A percentile compares a stretch with the other conserved stretches of the same genome.
These are phyloP conservation scores for Fremontodendron californicum DNA, from an alignment of 345 rosid genomes.

Conservation along the genomic window DNA sequence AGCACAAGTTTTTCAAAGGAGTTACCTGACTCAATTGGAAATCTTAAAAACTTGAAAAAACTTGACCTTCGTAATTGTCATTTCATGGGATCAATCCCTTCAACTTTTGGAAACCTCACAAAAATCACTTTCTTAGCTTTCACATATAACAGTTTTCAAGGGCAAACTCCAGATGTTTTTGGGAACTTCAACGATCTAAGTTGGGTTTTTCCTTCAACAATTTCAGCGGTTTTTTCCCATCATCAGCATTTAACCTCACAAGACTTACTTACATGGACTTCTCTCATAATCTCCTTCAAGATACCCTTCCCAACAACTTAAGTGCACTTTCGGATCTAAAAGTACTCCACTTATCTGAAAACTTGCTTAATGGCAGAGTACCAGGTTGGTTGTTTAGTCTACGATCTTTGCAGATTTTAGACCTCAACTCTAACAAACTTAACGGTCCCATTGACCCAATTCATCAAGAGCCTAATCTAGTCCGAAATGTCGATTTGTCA, in stretches of 20 bases:
- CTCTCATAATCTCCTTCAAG: neutral
- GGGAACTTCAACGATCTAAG: neutral
- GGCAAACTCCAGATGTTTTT: neutral
- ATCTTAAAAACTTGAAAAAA: neutral
- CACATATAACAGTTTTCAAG: neutral
- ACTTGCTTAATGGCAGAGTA: neutral
- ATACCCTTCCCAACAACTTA: neutral
- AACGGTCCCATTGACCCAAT: neutral
- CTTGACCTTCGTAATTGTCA: neutral
- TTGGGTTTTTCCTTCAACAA: neutral
- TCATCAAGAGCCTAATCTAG: neutral
- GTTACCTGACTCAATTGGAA: neutral
- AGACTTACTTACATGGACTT: neutral
- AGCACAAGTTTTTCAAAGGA: neutral
- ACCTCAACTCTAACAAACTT: neutral
- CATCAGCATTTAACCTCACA: neutral
- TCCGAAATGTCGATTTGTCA: neutral
- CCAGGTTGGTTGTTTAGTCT: neutral
- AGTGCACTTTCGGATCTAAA: neutral
- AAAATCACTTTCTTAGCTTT: neutral
- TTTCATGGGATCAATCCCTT: conserved; percentile 12
- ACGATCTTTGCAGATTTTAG: neutral
- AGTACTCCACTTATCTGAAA: neutral
- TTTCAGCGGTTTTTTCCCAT: conserved; percentile 25
- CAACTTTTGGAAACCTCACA: neutral